phyloP scores from a whole-genome alignment of 441 rosid species.

The Populus hybrid region DNA sequence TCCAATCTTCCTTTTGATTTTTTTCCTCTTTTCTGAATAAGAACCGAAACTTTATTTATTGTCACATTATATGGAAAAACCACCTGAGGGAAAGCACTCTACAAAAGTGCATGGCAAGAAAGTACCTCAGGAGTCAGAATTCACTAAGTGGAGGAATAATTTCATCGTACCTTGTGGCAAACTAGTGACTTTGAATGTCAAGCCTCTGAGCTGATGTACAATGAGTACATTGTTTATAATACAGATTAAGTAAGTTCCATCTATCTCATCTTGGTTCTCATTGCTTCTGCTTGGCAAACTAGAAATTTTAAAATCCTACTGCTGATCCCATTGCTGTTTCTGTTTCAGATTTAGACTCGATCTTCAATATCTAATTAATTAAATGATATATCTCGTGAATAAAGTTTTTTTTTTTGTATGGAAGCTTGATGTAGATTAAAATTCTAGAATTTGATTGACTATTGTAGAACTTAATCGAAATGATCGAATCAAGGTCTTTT shows the following conservation, averaged over 20 bases:
- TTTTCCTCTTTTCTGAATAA: background rate
- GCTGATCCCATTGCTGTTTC: too few species aligned
- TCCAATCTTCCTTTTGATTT: slow-evolving; percentile 7
- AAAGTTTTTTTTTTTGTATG: background rate
- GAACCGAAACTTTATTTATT: slow-evolving; percentile 5
- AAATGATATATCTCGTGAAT: background rate
- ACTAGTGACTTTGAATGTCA: slow-evolving; percentile 69
- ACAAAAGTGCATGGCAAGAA: slow-evolving; percentile 93
- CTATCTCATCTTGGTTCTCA: background rate
- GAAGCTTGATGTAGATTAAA: background rate
- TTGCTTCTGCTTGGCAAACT: background rate
- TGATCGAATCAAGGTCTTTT: background rate
- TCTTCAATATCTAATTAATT: too few species aligned
- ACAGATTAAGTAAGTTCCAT: slow-evolving; percentile 67
- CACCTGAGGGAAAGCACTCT: slow-evolving; percentile 87
- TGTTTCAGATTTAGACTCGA: background rate
- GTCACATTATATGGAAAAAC: slow-evolving; percentile 72
- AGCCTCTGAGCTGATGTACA: slow-evolving; percentile 86
- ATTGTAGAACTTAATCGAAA: background rate
- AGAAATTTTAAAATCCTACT: background rate
- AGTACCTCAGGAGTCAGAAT: slow-evolving; percentile 68
- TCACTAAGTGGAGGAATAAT: slow-evolving; percentile 82
- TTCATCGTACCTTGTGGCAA: slow-evolving; percentile 88
- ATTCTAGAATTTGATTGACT: background rate
- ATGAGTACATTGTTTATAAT: slow-evolving; percentile 87